Base-by-base conservation (phyloP, 1,139 yeast genomes). In the Pichia sp. region DNA sequence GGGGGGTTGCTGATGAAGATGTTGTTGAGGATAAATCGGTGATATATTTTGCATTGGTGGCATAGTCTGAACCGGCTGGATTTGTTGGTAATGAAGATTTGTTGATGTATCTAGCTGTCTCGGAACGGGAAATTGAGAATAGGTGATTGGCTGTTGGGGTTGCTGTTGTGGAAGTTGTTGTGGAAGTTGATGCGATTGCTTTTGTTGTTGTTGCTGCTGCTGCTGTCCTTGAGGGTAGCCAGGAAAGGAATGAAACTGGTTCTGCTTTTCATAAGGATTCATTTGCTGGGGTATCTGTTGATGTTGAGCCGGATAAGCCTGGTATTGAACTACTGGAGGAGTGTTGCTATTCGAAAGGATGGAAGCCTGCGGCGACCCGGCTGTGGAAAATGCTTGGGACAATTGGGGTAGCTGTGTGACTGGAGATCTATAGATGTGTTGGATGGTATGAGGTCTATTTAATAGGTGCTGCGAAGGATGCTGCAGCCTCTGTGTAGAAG, bases 161-260 rank as follows among this genome's bases (percentile, higher is more conserved):
- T 19, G 23, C 23, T 19, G 23, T 19, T 19, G 23, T 19, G 23
- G 23, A 19, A 19, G 23, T 19, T 19, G 23, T 19, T 19, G 23
- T 19, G 23, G 23, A 19, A 19, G 23, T 19, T 19, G 23, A 19
- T 19, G 23, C 23, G 23, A 19, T 26, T 36, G 44, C n/a, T 23
- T 36, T 19, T 15, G 52, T 36, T 45, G 47, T 29, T 16, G 54
- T 11, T 30, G 49, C 19, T 15, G 51, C 44, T 46, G 42, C 11
- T n/a, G 29, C 13, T 10, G 45, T 19, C 11, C 5, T 6, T 43
- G 26, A 13, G 26, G 8, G n/a, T 42, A 42, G 11, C 30, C 30
- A 19, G 26, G 26, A 6, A 42, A 10, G 3, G 26, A 26, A 7
- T 42, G 45, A 26, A 8, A 42, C 13, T 15, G 40, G 38, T 3